Evolutionary conservation across 1,139 yeast genomes (phyloP), one percentile per base, ranked within the genome.

Genomic region (Ogataea hybrid): DNA sequence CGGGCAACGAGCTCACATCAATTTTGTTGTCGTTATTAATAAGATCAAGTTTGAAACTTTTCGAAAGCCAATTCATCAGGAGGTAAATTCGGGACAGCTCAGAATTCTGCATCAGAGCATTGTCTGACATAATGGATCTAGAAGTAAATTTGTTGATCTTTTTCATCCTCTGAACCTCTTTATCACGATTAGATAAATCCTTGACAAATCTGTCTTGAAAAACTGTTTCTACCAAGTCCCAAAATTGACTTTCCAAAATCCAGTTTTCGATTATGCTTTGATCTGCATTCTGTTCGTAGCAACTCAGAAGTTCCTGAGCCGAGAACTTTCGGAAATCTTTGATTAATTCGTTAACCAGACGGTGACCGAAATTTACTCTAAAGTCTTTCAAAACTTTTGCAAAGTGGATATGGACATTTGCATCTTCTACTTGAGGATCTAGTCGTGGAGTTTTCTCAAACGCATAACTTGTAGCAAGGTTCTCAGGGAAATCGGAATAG

Each of bases 221-320:
- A 2, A 57, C 38, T 20, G 72, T 58, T 43, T 80, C 82, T 2
- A 81, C 76, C 46, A 89, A 67, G 49, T 79, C 79, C 97, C 97
- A 89, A 18, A 89, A 71, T 51, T 81, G 80, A 2, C 87, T 78
- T 56, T 89, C 97, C 35, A 86, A 64, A 47, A 76, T 77, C 82
- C 85, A 81, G 52, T 73, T 71, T 15, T 60, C 61, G 33, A 61
- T 56, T 2, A 51, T 51, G 2, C 43, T 51, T 5, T 39, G 36
- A 9, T 41, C 48, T 4, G 38, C 27, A 6, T 41, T 40, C 7
- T 53, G 47, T 47, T 62, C 48, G 48, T 56, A 45, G 46, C 57
- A 43, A 45, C 69, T 49, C 58, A 74, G 38, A 42, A 72, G 62
- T 56, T 69, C 56, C 58, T 59, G 44, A 62, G 84, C 80, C 3